Evolutionary conservation across 768 basidiomycete genomes (phyloP).

Genomic region (Mycena olivaceomarginata): DNA sequence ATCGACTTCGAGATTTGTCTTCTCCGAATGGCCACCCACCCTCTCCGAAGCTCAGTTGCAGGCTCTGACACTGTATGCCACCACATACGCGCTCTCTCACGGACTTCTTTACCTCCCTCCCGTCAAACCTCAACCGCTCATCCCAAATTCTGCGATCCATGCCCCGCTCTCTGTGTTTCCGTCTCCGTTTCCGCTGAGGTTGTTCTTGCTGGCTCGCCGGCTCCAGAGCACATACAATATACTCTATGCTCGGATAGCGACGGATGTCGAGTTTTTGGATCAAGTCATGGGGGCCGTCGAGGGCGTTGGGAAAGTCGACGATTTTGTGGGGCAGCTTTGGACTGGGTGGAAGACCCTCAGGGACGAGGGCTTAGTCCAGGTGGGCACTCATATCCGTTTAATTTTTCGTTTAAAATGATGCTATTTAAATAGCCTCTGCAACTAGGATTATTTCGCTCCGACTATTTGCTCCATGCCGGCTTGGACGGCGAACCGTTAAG

Average conservation of each 20-base stretch:
- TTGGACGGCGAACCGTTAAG: constrained; percentile 56
- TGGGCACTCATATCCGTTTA: constrained; percentile 40
- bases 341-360: constrained; percentile 87
- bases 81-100: constrained; percentile 90
- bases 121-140: constrained; percentile 64
- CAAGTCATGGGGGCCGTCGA: constrained; percentile 85
- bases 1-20: constrained; percentile 58
- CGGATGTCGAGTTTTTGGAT: constrained; percentile 89
- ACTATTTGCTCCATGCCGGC: constrained; percentile 89
- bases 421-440: constrained; percentile 77
- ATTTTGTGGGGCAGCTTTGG: constrained; percentile 93
- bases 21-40: constrained; percentile 85
- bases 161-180: constrained; percentile 94
- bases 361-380: constrained; percentile 74
- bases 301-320: constrained; percentile 89
- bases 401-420: neutral
- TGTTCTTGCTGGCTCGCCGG: constrained; percentile 79
- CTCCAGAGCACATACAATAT: constrained; percentile 90
- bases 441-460: constrained; percentile 94
- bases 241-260: constrained; percentile 89
- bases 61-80: constrained; percentile 77
- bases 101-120: constrained; percentile 90
- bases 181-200: constrained; percentile 84
- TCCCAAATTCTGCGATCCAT: constrained; percentile 87
- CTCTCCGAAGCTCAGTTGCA: constrained; percentile 76